Percentiles rank a stretch among this genome's conserved stretches.
Conservation (phyloP, 2,329 filamentous ascomycete genomes). For the Calonectria pseudoturangicola region DNA sequence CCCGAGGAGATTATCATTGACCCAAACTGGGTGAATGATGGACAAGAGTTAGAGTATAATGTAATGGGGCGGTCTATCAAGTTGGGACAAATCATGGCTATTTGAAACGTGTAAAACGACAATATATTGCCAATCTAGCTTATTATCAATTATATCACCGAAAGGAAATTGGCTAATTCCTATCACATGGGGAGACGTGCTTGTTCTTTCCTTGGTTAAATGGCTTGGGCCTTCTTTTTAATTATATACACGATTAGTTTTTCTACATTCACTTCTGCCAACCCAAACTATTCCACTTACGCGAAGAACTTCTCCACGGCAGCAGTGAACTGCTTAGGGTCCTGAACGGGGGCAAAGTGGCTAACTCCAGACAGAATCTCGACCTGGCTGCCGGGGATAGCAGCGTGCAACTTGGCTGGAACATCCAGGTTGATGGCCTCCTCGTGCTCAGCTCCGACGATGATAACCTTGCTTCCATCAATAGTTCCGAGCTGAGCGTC, state of each 20-base stretch:
- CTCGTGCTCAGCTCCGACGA: constrained; percentile 58
- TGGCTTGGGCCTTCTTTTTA: not conserved
- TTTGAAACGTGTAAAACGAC: not conserved
- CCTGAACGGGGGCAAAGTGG: constrained; percentile 65
- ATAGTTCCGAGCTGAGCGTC: constrained; percentile 55
- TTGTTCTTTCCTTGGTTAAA: not conserved
- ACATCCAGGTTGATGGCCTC: constrained; percentile 64
- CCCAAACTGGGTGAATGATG: not conserved
- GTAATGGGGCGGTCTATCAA: not conserved
- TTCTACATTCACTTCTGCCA: not conserved
- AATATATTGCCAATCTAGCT: not conserved
- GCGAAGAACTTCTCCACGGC: constrained; percentile 56
- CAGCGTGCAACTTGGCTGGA: constrained; percentile 57
- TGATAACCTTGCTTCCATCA: constrained; percentile 55
- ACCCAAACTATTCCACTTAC: not conserved
- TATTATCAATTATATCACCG: not conserved
- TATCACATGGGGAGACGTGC: not conserved
- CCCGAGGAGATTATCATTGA: constrained; percentile 25
- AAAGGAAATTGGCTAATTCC: not conserved
- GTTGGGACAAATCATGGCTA: not conserved
- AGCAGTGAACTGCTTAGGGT: constrained; percentile 60
- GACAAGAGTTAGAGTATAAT: not conserved
- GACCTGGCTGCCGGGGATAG: constrained; percentile 61
- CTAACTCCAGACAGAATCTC: constrained; percentile 62
- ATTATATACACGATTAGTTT: constrained; percentile 4